phyloP scores from a whole-genome alignment of 345 rosid species.

The Eucalyptus pauciflora region DNA sequence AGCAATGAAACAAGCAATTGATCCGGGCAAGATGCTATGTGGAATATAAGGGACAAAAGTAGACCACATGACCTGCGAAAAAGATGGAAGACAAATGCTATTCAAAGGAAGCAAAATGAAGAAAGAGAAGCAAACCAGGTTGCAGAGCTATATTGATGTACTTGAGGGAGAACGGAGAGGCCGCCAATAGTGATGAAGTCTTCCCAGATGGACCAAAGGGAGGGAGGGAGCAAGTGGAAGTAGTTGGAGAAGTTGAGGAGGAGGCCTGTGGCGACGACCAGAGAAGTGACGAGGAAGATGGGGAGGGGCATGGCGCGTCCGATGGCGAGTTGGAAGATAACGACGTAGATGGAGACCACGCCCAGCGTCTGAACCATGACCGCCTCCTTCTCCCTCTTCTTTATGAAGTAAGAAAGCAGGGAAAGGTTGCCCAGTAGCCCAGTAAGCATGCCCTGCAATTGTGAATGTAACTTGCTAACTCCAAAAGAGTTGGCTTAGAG shows the following conservation, averaged over 20 bases:
- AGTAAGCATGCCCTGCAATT: slow-evolving; percentile 75
- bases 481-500: not conserved
- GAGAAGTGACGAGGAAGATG: slow-evolving; percentile 36
- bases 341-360: slow-evolving; percentile 42
- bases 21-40: slow-evolving; percentile 54
- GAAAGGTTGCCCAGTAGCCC: slow-evolving; percentile 87
- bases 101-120: not conserved
- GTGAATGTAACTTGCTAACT: not conserved
- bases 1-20: slow-evolving; percentile 41
- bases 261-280: slow-evolving; percentile 49
- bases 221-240: slow-evolving; percentile 30
- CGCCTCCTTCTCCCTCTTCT: slow-evolving; percentile 77
- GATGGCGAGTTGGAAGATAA: slow-evolving; percentile 68
- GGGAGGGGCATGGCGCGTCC: slow-evolving; percentile 80
- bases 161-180: slow-evolving; percentile 76
- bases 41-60: slow-evolving; percentile 82
- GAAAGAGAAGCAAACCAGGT: not conserved
- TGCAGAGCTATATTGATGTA: not conserved
- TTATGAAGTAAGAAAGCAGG: slow-evolving; percentile 70
- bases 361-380: slow-evolving; percentile 76
- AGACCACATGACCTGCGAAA: slow-evolving; percentile 78
- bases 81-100: not conserved
- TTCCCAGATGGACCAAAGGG: slow-evolving; percentile 72
- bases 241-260: slow-evolving; percentile 45
- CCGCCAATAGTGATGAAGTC: slow-evolving; percentile 79